Evolutionary conservation across 495 filamentous ascomycete species (phyloP).

Genomic region (Entonaema liquescens): DNA sequence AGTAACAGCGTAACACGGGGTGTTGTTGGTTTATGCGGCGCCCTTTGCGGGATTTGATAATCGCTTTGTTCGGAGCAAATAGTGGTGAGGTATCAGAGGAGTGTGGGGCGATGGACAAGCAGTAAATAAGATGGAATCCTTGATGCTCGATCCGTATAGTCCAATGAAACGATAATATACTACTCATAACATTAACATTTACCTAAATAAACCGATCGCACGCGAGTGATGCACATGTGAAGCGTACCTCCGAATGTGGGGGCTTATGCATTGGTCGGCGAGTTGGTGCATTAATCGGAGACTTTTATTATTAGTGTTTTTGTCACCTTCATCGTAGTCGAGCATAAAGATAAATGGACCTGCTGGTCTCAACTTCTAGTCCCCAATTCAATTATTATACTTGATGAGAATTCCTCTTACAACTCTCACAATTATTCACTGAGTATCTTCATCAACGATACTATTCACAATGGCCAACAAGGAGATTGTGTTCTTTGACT

Average conservation of each 20-base stretch:
- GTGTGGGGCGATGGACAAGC: not conserved
- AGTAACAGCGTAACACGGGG: not conserved
- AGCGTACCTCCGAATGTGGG: not conserved
- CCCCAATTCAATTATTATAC: not conserved
- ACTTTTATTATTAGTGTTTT: not conserved
- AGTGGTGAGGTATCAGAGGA: not conserved
- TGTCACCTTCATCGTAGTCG: not conserved
- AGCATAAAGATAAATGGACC: not conserved
- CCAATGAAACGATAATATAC: not conserved
- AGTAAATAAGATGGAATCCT: not conserved
- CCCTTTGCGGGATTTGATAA: not conserved
- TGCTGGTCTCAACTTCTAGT: not conserved
- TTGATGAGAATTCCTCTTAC: not conserved
- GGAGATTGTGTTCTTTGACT: constrained; percentile 62
- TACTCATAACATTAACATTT: not conserved
- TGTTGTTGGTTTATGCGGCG: not conserved
- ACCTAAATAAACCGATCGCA: not conserved
- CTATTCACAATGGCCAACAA: constrained; percentile 29
- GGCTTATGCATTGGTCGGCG: not conserved
- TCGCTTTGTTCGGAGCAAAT: not conserved
- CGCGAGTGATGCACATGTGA: not conserved
- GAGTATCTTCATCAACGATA: not conserved
- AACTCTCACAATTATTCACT: constrained; percentile 4
- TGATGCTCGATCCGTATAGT: not conserved
- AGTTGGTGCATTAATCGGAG: not conserved